These are phyloP conservation scores for Porcisia deanei DNA, from an alignment of 208 protist species.

Conservation along the genomic window DNA sequence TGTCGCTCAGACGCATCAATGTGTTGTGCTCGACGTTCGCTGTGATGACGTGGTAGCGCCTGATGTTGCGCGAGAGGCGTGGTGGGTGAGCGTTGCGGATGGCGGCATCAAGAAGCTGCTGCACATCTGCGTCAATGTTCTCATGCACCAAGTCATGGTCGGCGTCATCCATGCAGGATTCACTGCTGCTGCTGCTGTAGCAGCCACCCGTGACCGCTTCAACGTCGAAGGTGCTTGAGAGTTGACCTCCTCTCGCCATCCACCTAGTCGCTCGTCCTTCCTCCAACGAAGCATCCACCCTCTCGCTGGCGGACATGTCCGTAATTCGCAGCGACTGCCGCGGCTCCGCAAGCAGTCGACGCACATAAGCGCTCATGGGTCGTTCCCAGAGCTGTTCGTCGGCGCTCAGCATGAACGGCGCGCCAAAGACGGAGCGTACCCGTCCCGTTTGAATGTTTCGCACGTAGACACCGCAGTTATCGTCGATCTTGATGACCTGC, in stretches of 20 bases:
- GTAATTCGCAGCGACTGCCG: constrained; percentile 43
- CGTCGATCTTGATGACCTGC: constrained; percentile 85
- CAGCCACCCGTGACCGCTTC: background rate
- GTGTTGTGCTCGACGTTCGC: constrained; percentile 93
- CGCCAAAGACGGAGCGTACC: constrained; percentile 52
- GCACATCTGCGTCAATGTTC: background rate
- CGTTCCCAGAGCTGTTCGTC: constrained; percentile 88
- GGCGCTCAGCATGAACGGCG: constrained; percentile 58
- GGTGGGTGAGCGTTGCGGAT: constrained; percentile 19
- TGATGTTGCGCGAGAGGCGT: constrained; percentile 24
- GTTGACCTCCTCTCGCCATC: background rate
- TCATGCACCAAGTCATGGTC: background rate
- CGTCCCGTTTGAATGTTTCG: constrained; percentile 87
- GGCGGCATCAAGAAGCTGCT: constrained; percentile 16
- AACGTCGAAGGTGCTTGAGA: background rate
- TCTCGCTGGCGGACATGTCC: constrained; percentile 28
- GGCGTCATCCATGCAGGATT: background rate
- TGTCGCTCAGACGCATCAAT: constrained; percentile 95
- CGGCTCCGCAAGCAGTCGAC: constrained; percentile 46
- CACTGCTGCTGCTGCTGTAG: constrained; percentile 7
- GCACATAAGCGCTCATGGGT: constrained; percentile 49
- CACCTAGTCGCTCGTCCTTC: constrained; percentile 9
- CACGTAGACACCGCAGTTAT: constrained; percentile 97
- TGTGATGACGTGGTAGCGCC: constrained; percentile 18
- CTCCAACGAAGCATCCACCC: constrained; percentile 21